Percentiles rank a stretch among this genome's conserved stretches.
Conservation (phyloP, 176 grass and related monocot genomes). For the Ensete ventricosum region DNA sequence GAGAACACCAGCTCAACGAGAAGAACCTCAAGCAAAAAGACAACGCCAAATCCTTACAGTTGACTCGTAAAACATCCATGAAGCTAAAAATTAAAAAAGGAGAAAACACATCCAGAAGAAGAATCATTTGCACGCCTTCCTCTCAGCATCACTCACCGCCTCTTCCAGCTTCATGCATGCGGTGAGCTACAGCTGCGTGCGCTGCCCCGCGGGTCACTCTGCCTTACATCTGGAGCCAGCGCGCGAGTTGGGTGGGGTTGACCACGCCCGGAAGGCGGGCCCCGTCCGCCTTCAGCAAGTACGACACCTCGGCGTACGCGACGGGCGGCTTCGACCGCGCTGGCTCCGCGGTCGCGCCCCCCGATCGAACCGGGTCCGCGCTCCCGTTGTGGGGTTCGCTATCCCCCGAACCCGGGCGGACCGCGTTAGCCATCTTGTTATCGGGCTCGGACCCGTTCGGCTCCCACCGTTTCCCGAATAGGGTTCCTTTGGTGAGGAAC, state of each 20-base stretch:
- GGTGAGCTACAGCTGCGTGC: no score
- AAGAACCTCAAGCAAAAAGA: no score
- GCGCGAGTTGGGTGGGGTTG: conserved; percentile 15
- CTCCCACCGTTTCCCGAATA: conserved; percentile 10
- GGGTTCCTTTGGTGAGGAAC: conserved; percentile 19
- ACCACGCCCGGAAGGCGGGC: conserved; percentile 9
- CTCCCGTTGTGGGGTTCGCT: not conserved
- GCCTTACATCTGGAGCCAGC: conserved; percentile 11
- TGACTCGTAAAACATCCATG: no score
- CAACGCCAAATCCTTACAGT: no score
- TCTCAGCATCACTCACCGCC: no score
- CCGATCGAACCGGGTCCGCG: not conserved
- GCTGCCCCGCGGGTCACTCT: not conserved
- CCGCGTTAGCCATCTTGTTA: not conserved
- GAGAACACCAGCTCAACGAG: no score
- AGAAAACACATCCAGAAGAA: no score
- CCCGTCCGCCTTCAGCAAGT: conserved; percentile 8
- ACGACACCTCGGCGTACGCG: conserved; percentile 13
- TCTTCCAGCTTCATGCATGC: no score
- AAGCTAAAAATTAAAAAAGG: no score
- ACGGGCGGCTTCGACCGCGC: not conserved
- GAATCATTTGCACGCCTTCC: no score
- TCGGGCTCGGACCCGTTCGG: not conserved
- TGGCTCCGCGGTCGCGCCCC: not conserved
- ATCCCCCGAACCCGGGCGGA: not conserved